These are phyloP conservation scores for Schizochytrium sp. DNA, from an alignment of 108 stramenopile genomes.

Conservation along the genomic window DNA sequence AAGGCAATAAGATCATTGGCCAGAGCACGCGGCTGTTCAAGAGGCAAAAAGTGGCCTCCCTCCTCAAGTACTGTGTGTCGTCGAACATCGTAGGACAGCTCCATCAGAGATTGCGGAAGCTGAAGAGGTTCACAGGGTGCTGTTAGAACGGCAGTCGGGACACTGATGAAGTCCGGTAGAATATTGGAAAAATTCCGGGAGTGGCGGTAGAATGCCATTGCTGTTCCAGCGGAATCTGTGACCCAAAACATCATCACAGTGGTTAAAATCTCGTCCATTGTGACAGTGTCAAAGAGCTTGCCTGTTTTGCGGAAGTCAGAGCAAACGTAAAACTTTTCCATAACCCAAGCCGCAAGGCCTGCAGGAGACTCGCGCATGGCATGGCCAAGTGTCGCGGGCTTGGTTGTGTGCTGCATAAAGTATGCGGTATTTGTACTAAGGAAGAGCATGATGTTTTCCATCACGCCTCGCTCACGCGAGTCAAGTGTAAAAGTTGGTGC, in stretches of 20 bases:
- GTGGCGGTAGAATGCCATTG: slow-evolving; percentile 37
- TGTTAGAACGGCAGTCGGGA: slow-evolving; percentile 14
- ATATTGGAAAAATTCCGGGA: no score
- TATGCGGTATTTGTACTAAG: neutral
- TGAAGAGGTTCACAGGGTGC: slow-evolving; percentile 49
- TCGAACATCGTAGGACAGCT: slow-evolving; percentile 37
- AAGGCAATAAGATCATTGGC: slow-evolving; percentile 1
- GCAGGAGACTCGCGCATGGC: slow-evolving; percentile 42
- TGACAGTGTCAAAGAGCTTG: neutral
- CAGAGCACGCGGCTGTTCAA: neutral
- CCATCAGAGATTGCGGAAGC: neutral
- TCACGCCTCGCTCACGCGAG: neutral
- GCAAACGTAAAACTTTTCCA: slow-evolving; percentile 37
- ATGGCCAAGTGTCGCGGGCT: slow-evolving; percentile 41
- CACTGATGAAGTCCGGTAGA: slow-evolving; percentile 25
- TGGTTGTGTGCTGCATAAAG: slow-evolving; percentile 48
- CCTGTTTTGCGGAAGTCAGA: neutral
- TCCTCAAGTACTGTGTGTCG: neutral
- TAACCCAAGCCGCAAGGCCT: slow-evolving; percentile 35
- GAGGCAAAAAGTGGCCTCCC: slow-evolving; percentile 44
- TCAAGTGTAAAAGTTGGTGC: neutral
- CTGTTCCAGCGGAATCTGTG: neutral
- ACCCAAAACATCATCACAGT: slow-evolving; percentile 50
- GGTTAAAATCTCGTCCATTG: slow-evolving; percentile 21
- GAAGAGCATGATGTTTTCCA: neutral